A percentile compares a stretch with the other conserved stretches of the same genome.
Evolutionary conservation across 2,329 filamentous ascomycete genomes (phyloP).

Genomic region (Scortechinia acanthostroma): DNA sequence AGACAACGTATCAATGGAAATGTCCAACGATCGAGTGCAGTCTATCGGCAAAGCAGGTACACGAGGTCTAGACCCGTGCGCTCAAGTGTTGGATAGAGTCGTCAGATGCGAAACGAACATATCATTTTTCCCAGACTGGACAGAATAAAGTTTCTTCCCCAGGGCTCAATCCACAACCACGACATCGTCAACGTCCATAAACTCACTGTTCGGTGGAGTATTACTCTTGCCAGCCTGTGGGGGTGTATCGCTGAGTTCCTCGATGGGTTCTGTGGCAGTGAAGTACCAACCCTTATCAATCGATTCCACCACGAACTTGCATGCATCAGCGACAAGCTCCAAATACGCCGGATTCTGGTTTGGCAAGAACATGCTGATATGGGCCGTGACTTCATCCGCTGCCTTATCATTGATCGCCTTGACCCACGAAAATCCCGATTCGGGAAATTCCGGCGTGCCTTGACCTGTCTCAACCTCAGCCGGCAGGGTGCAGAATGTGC

Average conservation of each 20-base stretch:
- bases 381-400: slow-evolving; percentile 46
- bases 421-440: slow-evolving; percentile 33
- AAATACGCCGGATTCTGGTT: slow-evolving; percentile 32
- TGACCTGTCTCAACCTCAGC: slow-evolving; percentile 17
- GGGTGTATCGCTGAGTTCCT: slow-evolving; percentile 7
- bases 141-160: no score
- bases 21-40: no score
- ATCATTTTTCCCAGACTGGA: no score
- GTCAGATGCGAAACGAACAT: no score
- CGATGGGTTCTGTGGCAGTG: slow-evolving; percentile 12
- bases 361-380: slow-evolving; percentile 37
- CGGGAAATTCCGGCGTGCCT: slow-evolving; percentile 7
- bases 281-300: slow-evolving; percentile 26
- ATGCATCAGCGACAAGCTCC: slow-evolving; percentile 23
- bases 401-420: slow-evolving; percentile 29
- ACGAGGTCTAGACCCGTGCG: no score
- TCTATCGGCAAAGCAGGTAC: no score
- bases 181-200: slow-evolving; percentile 21
- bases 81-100: no score
- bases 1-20: no score
- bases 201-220: slow-evolving; percentile 10
- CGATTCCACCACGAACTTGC: slow-evolving; percentile 23
- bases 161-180: slow-evolving; percentile 21
- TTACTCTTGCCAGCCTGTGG: slow-evolving; percentile 7
- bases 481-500: slow-evolving; percentile 53